Evolutionary conservation across 208 protist species (phyloP), one percentile per base, ranked within the genome.

Genomic region (Acanthamoeba sp.): DNA sequence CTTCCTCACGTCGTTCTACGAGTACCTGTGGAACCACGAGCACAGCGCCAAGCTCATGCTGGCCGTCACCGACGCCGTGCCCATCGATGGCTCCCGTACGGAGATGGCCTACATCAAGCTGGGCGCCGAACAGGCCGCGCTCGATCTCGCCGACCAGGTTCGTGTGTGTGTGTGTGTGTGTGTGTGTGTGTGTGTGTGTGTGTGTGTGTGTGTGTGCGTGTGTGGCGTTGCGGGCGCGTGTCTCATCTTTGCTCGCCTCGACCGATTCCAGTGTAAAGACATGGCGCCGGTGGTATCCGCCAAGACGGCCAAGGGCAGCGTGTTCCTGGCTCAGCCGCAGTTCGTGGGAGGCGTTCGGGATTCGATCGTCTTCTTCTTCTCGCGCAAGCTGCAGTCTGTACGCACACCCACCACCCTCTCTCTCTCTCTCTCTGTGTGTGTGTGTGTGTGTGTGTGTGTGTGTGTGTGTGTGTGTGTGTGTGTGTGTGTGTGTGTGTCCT

Each of bases 291-390:
- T 85, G 48, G 12, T 85, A 12, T 50, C 76, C 2, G 45, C 76
- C 76, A 85, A 85, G 76, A 57, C n/a, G 5, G 20, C 42, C 22
- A 85, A 85, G 76, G 76, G 76, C 40, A 32, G 27, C 38, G 12
- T 85, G 9, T 36, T 85, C 27, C 42, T 85, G 45, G 76, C 76
- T 29, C 76, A 85, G 48, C 76, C 76, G 22, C 76, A 85, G 76
- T 85, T 85, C 22, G 76, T 85, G 0, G 76, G 76, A 10, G 76
- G 76, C 12, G 76, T 85, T 52, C 76, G 76, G 45, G 76, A 85
- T 36, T 50, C 76, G 29, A 57, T 85, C 76, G 76, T 85, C 22
- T 85, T 85, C 42, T 85, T 59, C 76, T 85, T 85, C 76, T 85
- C 76, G 24, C 76, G 76, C 38, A 85, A 85, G 45, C 76, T 85